Percentiles rank a stretch among this genome's conserved stretches.
These are phyloP conservation scores for Arthroderma sp. DNA, from an alignment of 2,329 filamentous ascomycete species.

Conservation along the genomic window DNA sequence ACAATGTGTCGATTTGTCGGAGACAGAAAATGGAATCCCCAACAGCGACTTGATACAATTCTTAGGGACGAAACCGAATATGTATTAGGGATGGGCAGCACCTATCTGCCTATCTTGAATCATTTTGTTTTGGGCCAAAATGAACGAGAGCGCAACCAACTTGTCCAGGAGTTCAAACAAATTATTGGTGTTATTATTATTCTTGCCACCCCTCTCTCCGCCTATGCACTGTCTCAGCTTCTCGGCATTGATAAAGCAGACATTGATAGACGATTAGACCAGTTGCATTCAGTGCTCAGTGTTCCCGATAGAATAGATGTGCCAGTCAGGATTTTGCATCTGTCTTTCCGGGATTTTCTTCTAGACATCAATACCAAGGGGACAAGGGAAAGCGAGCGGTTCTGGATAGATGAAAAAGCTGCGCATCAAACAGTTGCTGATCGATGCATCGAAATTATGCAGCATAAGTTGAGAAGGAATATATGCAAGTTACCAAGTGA, in stretches of 20 bases:
- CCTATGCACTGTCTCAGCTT: conserved; percentile 5
- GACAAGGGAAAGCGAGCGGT: neutral
- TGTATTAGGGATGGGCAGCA: conserved; percentile 1
- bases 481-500: conserved; percentile 5
- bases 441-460: conserved; percentile 14
- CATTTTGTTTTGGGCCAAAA: neutral
- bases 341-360: conserved; percentile 19
- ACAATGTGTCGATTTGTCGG: conserved; percentile 18
- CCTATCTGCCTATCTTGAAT: neutral
- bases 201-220: neutral
- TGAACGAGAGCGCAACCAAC: neutral
- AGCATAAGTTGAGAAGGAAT: conserved; percentile 3
- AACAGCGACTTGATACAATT: conserved; percentile 1
- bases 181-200: neutral
- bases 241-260: conserved; percentile 3
- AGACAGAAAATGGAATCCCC: conserved; percentile 10
- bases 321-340: conserved; percentile 11
- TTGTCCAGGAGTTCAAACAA: neutral
- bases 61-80: neutral
- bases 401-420: conserved; percentile 19
- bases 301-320: conserved; percentile 2
- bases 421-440: conserved; percentile 16
- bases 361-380: conserved; percentile 11
- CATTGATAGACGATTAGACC: conserved; percentile 4
- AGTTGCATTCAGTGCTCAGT: conserved; percentile 9